Evolutionary conservation across 2,329 filamentous ascomycete genomes (phyloP), one percentile per base, ranked within the genome.

Genomic region (Chalaropsis ovoidea): DNA sequence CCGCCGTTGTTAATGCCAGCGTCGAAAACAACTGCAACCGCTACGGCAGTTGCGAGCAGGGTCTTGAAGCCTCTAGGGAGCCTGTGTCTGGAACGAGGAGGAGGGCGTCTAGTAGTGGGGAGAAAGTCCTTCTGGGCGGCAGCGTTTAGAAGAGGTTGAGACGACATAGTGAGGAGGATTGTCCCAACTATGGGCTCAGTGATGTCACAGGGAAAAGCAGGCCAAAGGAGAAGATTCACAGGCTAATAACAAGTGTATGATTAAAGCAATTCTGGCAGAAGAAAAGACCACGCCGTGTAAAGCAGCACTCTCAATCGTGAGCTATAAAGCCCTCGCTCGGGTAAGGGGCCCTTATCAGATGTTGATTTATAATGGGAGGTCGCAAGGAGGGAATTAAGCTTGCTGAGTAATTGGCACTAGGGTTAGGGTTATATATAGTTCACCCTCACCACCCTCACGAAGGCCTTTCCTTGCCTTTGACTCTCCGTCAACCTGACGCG

Each of bases 101-200:
- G 6, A 13, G 41, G 10, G 27, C n/a, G 19, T 27, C 8, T 27
- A n/a, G 54, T 19, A 24, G 62, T 63, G n/a, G 62, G 47, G 8
- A 63, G 62, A 13, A 42, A 17, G 24, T 54, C 27, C 47, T 54
- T 54, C 24, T n/a, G n/a, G n/a, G 54, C 27, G 15, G 31, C 54
- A 17, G 27, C 19, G 45, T 17, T 31, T 13, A 63, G 47, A 41
- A 54, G 62, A 27, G 62, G 62, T 19, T 63, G 62, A 52, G 62
- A 63, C 45, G 45, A 54, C 62, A 63, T 63, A 15, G 27, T 58
- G 54, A 39, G 47, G 47, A 49, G 11, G 47, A 27, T 10, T 39
- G 2, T 39, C 27, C n/a, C 43, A n/a, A 47, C 35, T 52, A 52
- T 52, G 13, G 47, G 13, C 13, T 5, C 10, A 27, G 7, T 58